phyloP scores from a whole-genome alignment of 352 stramenopile species.

The Pythium inflatum region DNA sequence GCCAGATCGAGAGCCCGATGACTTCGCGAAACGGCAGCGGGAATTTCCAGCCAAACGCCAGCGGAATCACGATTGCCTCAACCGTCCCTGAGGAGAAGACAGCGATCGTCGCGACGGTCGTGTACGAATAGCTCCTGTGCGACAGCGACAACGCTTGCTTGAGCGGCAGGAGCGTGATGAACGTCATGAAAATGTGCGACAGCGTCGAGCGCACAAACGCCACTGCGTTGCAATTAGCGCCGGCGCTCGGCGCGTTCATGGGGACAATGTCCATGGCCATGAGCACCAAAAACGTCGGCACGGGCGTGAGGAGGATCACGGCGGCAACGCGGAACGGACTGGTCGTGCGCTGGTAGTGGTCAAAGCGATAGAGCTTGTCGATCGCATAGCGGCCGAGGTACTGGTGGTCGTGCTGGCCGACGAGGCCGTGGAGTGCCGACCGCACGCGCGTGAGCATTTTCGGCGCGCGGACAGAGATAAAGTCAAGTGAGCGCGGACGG shows the following conservation, averaged over 20 bases:
- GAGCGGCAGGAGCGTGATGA: slow-evolving; percentile 10
- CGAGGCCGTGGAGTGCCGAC: too few relatives aligned
- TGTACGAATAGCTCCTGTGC: slow-evolving; percentile 13
- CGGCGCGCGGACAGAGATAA: too few relatives aligned
- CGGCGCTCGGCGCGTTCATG: slow-evolving; percentile 12
- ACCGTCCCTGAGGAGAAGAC: background rate
- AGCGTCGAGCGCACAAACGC: slow-evolving; percentile 19
- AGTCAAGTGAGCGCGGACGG: too few relatives aligned
- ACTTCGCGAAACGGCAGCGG: slow-evolving; percentile 31
- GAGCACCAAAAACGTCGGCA: slow-evolving; percentile 19
- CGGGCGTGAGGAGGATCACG: slow-evolving; percentile 17
- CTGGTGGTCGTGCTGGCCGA: too few relatives aligned
- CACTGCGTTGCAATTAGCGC: background rate
- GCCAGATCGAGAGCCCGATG: slow-evolving; percentile 5
- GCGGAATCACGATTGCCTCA: background rate
- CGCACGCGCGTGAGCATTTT: too few relatives aligned
- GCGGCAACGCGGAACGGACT: slow-evolving; percentile 8
- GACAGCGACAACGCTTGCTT: slow-evolving; percentile 25
- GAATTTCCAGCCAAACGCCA: slow-evolving; percentile 27
- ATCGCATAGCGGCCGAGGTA: slow-evolving; percentile 25
- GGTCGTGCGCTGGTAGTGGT: slow-evolving; percentile 10
- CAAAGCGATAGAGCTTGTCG: slow-evolving; percentile 19
- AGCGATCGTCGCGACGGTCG: slow-evolving; percentile 12
- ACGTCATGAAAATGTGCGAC: slow-evolving; percentile 14
- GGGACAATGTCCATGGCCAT: slow-evolving; percentile 14